phyloP scores from a whole-genome alignment of 805 yeast genomes.

The Grigorovia jiainica region DNA sequence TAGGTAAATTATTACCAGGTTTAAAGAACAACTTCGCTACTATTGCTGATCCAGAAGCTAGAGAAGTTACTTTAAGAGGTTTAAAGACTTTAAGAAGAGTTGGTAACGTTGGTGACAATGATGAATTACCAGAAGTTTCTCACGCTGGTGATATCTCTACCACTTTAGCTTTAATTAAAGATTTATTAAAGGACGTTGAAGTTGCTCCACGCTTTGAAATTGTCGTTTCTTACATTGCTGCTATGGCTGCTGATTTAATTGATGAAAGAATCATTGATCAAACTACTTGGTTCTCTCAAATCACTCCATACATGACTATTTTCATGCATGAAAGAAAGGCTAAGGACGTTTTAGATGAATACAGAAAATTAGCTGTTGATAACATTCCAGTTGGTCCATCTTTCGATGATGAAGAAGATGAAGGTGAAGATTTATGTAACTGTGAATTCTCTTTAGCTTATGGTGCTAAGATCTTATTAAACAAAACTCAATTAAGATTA shows the following conservation, averaged over 20 bases:
- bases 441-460: slow-evolving; percentile 99
- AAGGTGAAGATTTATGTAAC: slow-evolving; percentile 99
- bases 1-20: slow-evolving; percentile 91
- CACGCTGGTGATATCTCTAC: slow-evolving; percentile 95
- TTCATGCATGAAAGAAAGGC: slow-evolving; percentile 91
- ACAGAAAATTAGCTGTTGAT: slow-evolving; percentile 93
- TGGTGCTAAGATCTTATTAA: slow-evolving; percentile 99
- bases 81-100: slow-evolving; percentile 96
- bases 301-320: slow-evolving; percentile 91
- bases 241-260: slow-evolving; percentile 97
- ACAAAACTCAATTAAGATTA: slow-evolving; percentile 98
- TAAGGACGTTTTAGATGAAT: slow-evolving; percentile 82
- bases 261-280: slow-evolving; percentile 96
- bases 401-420: slow-evolving; percentile 95
- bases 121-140: slow-evolving; percentile 90
- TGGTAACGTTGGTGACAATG: slow-evolving; percentile 90
- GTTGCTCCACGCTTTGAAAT: slow-evolving; percentile 69
- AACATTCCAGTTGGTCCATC: slow-evolving; percentile 95
- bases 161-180: slow-evolving; percentile 72
- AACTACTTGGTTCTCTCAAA: slow-evolving; percentile 78
- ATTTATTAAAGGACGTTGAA: slow-evolving; percentile 58
- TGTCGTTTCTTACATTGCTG: slow-evolving; percentile 77
- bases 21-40: slow-evolving; percentile 86
- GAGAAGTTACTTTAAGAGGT: slow-evolving; percentile 96
- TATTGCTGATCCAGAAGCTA: slow-evolving; percentile 99